phyloP scores from a whole-genome alignment of 1,139 yeast species.

The Debaryomycetaceae sp. region DNA sequence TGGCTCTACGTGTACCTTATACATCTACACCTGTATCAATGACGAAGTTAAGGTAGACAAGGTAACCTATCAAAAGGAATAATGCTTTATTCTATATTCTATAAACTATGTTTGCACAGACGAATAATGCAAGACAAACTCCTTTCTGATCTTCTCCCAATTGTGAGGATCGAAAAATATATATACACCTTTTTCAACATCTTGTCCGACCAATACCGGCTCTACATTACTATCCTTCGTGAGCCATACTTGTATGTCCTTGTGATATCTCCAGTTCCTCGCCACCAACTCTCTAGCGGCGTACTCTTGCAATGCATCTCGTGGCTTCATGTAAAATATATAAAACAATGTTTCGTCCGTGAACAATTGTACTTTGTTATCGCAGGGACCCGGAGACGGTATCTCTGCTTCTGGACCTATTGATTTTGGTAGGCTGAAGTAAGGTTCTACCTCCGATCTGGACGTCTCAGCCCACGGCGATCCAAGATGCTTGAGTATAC shows the following conservation, averaged over 20 bases:
- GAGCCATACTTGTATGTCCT: conserved; percentile 92
- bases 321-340: conserved; percentile 90
- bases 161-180: conserved; percentile 93
- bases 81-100: conserved; percentile 7
- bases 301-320: conserved; percentile 88
- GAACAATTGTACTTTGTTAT: conserved; percentile 68
- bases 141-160: conserved; percentile 93
- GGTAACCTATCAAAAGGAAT: conserved; percentile 71
- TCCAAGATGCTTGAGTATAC: conserved; percentile 68
- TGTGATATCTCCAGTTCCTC: conserved; percentile 96
- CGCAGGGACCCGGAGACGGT: conserved; percentile 48
- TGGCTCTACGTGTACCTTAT: conserved; percentile 72
- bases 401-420: conserved; percentile 48
- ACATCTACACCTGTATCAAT: conserved; percentile 75
- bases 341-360: conserved; percentile 92
- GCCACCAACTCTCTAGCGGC: conserved; percentile 87
- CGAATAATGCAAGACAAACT: conserved; percentile 66
- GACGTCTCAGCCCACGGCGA: conserved; percentile 96
- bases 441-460: conserved; percentile 88
- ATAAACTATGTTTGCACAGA: conserved; percentile 40
- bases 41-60: conserved; percentile 92
- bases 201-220: conserved; percentile 79
- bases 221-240: conserved; percentile 91
- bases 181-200: conserved; percentile 93
- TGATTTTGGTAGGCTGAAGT: conserved; percentile 56